Percentiles rank a stretch among this genome's conserved stretches.
These are phyloP conservation scores for Chaetothyriales sp. DNA, from an alignment of 2,329 filamentous ascomycete genomes.

Conservation along the genomic window DNA sequence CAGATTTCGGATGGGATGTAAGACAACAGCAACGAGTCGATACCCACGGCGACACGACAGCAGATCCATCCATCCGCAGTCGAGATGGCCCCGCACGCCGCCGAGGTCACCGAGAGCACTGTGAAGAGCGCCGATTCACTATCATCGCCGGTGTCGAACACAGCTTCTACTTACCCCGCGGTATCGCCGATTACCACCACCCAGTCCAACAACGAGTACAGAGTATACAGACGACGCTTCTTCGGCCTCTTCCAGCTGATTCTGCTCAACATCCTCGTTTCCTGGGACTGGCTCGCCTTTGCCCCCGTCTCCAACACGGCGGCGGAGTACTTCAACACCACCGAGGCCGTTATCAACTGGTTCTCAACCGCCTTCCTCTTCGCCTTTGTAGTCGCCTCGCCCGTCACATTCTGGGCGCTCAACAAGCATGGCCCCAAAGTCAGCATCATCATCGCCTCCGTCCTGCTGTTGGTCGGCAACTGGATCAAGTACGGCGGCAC, in stretches of 20 bases:
- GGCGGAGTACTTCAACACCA: constrained; percentile 59
- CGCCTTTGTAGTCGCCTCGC: constrained; percentile 59
- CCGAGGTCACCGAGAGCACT: no score
- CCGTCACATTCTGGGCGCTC: constrained; percentile 61
- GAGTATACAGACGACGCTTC: constrained; percentile 72
- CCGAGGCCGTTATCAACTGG: constrained; percentile 76
- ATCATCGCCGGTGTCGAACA: neutral
- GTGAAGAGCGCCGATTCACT: neutral
- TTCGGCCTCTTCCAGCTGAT: constrained; percentile 73
- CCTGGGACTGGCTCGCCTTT: constrained; percentile 95
- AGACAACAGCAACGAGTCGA: no score
- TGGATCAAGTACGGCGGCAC: constrained; percentile 78
- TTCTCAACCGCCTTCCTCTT: constrained; percentile 77
- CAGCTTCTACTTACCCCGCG: constrained; percentile 1
- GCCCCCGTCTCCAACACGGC: constrained; percentile 64
- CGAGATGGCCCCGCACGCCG: no score
- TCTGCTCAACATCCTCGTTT: constrained; percentile 79
- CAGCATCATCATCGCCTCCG: constrained; percentile 53
- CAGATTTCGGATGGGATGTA: no score
- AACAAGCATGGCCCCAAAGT: constrained; percentile 62
- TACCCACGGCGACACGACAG: no score
- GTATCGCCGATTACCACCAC: constrained; percentile 13
- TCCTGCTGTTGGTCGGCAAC: constrained; percentile 66
- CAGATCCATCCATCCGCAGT: no score
- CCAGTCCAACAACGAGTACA: constrained; percentile 23